Base-by-base conservation (phyloP, 345 rosid species). In the Garcia nutans region DNA sequence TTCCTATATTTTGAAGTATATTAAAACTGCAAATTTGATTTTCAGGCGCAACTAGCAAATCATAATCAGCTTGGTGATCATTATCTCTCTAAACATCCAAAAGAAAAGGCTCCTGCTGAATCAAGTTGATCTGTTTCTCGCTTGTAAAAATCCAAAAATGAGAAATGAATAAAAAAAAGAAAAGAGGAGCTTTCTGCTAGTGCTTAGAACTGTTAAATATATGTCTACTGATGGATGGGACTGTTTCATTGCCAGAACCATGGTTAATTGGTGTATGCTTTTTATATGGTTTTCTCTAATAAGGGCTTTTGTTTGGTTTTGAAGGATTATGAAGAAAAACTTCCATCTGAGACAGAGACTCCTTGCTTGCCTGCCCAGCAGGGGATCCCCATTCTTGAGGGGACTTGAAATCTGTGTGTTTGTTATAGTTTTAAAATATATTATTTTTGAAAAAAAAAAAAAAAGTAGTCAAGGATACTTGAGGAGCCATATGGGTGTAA, bases 61-160 rank as follows among this genome's bases (percentile, higher is more conserved):
- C 82, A 70, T n/a, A 90, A 90, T 59, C 94, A 90, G 70, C 87
- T 88, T 22, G 91, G 75, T 7, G 92, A 90, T 83, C 94, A 90
- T 64, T 90, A 85, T 80, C 78, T 80, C 49, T 85, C 94, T 55
- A 88, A 90, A 72, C 90, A 90, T 86, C 94, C 94, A 0, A 87
- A 88, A 87, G 91, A 88, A 77, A 86, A 84, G 71, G 87, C 89
- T 62, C 94, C 89, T 24, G 31, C 81, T 6, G 89, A 77, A 72
- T 82, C 86, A 1, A 81, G 88, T 76, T 90, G 86, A 87, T 42
- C 33, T 73, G 47, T 52, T 45, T 66, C 10, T 2, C 72, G 28
- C 37, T 23, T 74, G 74, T 71, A 79, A 68, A 80, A 33, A 22
- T 47, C 52, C 55, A 47, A 49, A 55, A 44, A 6, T 15, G 13